Base-by-base conservation (phyloP, 768 basidiomycete genomes). In the Strobilomyces dryophilus region DNA sequence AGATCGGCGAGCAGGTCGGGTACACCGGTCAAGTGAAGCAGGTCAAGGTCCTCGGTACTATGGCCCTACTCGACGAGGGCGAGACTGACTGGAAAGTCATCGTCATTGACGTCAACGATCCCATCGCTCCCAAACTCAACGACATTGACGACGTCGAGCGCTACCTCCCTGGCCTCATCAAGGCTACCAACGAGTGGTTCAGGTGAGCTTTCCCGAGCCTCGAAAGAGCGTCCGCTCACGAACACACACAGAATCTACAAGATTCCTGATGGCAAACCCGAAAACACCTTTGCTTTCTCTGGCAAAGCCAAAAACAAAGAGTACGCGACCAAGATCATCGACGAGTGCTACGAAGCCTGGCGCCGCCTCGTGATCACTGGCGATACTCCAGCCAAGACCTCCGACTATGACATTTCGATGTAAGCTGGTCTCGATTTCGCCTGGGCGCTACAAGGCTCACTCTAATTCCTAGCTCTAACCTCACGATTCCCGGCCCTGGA, bases 1-100 rank as follows among this genome's bases (percentile, higher is more conserved):
- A 99, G 76, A 98, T 99, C 64, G 97, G 97, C 56, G 97, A 99
- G 73, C 91, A 95, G 72, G 90, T 98, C 64, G 97, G 95, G 61
- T 92, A 94, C 72, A 84, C 86, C 57, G 97, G 97, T 53, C 95
- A 98, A 72, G 83, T 99, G 73, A 99, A 98, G 79, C 97, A 98
- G 73, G 97, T 99, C 83, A 99, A 99, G 80, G 90, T 99, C 60
- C 91, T 99, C 66, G 97, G 97, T 56, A 95, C 98, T 83, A 98
- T 98, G 95, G 97, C 97, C 53, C 80, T 98, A 53, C 86, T 98
- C 61, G 97, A 99, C 69, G 97, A 98, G 71, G 97, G 97, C 65
- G 97, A 98, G 79, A 98, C 97, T 60, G 97, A 98, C 79, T 99
- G 97, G 97, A 99, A 99, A 76, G 91, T 99, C 76, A 84, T 99